These are phyloP conservation scores for Gyrodon lividus DNA, from an alignment of 768 basidiomycete genomes.

Conservation along the genomic window DNA sequence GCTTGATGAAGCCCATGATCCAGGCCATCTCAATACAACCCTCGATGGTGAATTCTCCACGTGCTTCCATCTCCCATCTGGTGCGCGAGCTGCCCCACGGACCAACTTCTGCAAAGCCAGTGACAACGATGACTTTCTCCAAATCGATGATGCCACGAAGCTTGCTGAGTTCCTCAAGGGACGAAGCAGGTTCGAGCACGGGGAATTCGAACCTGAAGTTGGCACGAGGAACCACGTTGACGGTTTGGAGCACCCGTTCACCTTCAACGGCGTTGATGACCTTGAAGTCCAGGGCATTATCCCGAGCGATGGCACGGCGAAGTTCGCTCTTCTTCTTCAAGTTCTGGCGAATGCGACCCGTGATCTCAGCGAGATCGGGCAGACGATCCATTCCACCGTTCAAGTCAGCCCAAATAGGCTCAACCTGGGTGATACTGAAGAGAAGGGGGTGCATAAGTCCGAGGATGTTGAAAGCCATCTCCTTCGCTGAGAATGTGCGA, in stretches of 20 bases:
- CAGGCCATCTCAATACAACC: constrained; percentile 99
- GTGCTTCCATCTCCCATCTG: constrained; percentile 99
- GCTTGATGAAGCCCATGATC: constrained; percentile 99
- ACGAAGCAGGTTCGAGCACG: constrained; percentile 65
- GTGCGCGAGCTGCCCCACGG: constrained; percentile 99
- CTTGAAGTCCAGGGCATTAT: constrained; percentile 96
- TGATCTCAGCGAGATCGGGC: constrained; percentile 91
- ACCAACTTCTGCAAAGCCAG: constrained; percentile 96
- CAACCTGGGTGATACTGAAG: constrained; percentile 99
- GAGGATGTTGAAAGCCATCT: constrained; percentile 99
- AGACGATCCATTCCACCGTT: constrained; percentile 98
- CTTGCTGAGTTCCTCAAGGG: constrained; percentile 69
- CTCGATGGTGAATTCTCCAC: constrained; percentile 95
- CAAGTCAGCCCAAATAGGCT: constrained; percentile 98
- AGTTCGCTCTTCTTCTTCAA: constrained; percentile 88
- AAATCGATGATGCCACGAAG: constrained; percentile 90
- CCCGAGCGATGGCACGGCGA: constrained; percentile 88
- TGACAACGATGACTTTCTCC: constrained; percentile 94
- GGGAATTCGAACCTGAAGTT: constrained; percentile 99
- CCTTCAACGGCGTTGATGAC: constrained; percentile 85
- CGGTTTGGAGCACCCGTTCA: constrained; percentile 88
- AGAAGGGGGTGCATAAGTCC: constrained; percentile 98
- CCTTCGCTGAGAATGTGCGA: constrained; percentile 98
- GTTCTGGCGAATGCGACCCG: constrained; percentile 76
- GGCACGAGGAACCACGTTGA: constrained; percentile 92